Base-by-base conservation (phyloP, 805 yeast species). In the Trichomonascus vanleenenianus region DNA sequence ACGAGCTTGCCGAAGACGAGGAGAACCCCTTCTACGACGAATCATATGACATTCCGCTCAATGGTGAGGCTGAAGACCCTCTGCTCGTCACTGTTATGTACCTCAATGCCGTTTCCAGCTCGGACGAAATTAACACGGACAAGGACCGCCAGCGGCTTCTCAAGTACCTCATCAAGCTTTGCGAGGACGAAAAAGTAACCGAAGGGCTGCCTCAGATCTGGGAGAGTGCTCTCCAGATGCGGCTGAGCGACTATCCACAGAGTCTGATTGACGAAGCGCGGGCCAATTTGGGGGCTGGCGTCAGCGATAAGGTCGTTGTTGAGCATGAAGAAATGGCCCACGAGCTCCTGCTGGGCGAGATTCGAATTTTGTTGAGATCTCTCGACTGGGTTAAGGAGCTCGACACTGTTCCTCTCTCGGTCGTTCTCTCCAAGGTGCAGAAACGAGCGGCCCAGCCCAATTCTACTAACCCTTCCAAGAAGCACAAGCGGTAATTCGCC, bases 271-370 rank as follows among this genome's bases (percentile, higher is more conserved):
- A 12, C 16, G 39, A 31, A 25, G 44, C 39, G 14, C 14, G 19
- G 16, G 18, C 3, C 14, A n/a, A 18, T n/a, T 33, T 19, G 27
- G 18, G 37, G 9, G 11, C 40, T 12, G 35, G 14, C 15, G 18
- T n/a, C 2, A 16, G 30, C 8, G 45, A 36, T 10, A 43, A 44
- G 22, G 47, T 47, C 6, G 30, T 43, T 38, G 34, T 46, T 3
- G 48, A 50, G 33, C 42, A 47, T 14, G 35, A 40, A 22, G 40
- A 48, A 8, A 58, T 60, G 62, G 47, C 54, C 16, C 43, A 45
- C 7, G 62, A 61, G 42, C 56, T 62, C 1, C 42, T 56, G 7
- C 31, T 42, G 5, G 47, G 57, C n/a, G 67, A 62, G 41, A 47
- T 51, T 20, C 40, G 50, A n/a, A 53, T 62, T 5, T 51, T 63